Evolutionary conservation across 2,329 filamentous ascomycete species (phyloP), one percentile per base, ranked within the genome.

Genomic region (Paramyrothecium sp.): DNA sequence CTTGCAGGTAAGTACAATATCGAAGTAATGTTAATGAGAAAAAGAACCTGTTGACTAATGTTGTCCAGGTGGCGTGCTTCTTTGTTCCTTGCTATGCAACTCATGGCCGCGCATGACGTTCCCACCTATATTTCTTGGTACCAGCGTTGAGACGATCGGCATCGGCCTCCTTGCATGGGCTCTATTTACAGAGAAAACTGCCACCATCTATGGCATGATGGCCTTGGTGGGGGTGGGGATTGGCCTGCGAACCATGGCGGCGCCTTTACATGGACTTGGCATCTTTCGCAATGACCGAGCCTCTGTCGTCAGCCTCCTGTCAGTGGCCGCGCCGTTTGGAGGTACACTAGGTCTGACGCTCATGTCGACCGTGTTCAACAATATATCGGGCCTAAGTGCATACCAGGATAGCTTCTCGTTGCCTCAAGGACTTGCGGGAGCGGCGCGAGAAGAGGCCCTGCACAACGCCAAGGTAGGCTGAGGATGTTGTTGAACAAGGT

Each of bases 361-460:
- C 63, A 89, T 90, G 87, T 81, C 85, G 16, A 80, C 82, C 10
- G 86, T 90, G 2, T 89, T 89, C 69, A 88, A 89, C 65, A 90
- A 90, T 60, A 73, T 69, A 4, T 70, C 70, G 7, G 71, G 68
- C 2, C 58, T 73, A 12, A 60, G 64, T 23, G 63, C 62, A 1
- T 58, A 58, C 16, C 49, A 65, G 16, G 54, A 57, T 22, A 62
- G 67, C 52, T 71, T 71, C 47, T 65, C 61, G 2, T 55, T 61
- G 10, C 57, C 66, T 16, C 61, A 65, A 16, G 58, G 63, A 17
- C 41, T 57, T 3, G 54, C 64, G 1, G 58, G 47, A 10, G 56
- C 51, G 10, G 21, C 46, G 8, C 56, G 52, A 10, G 63, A 59
- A 3, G 53, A 66, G 23, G 57, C 60, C 3, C 58, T 69, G n/a